Percentiles rank a stretch among this genome's conserved stretches.
Conservation (phyloP, 257 asterid genomes). For the Fraxinus cuspidata region DNA sequence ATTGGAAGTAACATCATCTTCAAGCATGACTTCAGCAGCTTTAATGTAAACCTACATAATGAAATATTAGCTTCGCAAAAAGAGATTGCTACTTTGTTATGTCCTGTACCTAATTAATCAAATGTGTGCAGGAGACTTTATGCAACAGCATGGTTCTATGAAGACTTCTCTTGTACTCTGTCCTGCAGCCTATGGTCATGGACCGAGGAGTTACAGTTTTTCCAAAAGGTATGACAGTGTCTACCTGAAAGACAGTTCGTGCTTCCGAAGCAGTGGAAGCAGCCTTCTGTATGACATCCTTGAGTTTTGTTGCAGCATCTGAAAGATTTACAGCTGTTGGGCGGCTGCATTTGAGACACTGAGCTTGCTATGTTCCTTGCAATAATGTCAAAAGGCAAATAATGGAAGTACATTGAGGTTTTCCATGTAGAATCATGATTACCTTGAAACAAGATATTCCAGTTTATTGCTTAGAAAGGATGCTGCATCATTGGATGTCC, state of each 20-base stretch:
- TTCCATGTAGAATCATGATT: slow-evolving; percentile 12
- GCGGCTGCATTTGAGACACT: slow-evolving; percentile 52
- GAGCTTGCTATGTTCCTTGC: slow-evolving; percentile 14
- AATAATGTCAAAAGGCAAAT: slow-evolving; percentile 7
- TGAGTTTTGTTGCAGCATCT: slow-evolving; percentile 83
- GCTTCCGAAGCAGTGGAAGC: slow-evolving; percentile 57
- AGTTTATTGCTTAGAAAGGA: slow-evolving; percentile 58
- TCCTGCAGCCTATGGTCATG: background rate
- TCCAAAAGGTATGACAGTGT: background rate
- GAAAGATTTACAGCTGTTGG: slow-evolving; percentile 93
- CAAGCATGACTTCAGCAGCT: slow-evolving; percentile 85
- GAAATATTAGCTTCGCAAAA: background rate
- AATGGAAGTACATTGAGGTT: background rate
- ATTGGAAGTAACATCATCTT: slow-evolving; percentile 87
- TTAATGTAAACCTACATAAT: slow-evolving; percentile 61
- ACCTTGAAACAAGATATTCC: slow-evolving; percentile 94
- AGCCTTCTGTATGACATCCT: slow-evolving; percentile 53
- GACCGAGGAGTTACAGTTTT: background rate
- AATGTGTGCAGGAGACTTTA: background rate
- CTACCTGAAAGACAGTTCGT: slow-evolving; percentile 63
- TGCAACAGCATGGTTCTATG: background rate
- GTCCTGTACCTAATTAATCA: background rate
- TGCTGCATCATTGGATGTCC: slow-evolving; percentile 67
- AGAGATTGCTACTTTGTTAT: background rate
- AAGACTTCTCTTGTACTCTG: background rate